Percentiles rank a stretch among this genome's conserved stretches.
Evolutionary conservation across 2,329 filamentous ascomycete species (phyloP).

Genomic region (Claviceps pusilla): DNA sequence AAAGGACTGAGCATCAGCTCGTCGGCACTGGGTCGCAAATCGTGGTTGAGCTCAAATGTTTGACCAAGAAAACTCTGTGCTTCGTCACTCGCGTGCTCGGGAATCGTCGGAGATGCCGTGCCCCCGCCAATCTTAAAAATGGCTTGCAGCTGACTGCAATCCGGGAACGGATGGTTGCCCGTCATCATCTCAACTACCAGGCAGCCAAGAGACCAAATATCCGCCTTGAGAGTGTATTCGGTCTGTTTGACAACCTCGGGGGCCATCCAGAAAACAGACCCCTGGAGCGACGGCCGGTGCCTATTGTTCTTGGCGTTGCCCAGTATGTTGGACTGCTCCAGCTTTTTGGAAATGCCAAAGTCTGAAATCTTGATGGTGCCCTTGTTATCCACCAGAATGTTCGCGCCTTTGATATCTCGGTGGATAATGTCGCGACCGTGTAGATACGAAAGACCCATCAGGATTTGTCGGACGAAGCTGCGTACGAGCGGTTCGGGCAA

Average conservation of each 20-base stretch:
- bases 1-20: slow-evolving; percentile 77
- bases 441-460: slow-evolving; percentile 82
- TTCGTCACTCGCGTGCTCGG: slow-evolving; percentile 71
- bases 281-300: slow-evolving; percentile 69
- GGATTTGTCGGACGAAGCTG: slow-evolving; percentile 92
- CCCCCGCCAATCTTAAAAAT: slow-evolving; percentile 96
- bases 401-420: slow-evolving; percentile 96
- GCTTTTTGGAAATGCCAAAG: slow-evolving; percentile 96
- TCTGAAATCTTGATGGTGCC: slow-evolving; percentile 98
- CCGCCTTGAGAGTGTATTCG: slow-evolving; percentile 92
- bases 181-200: slow-evolving; percentile 99
- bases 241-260: slow-evolving; percentile 97
- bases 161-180: slow-evolving; percentile 86
- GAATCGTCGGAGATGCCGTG: slow-evolving; percentile 75
- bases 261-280: slow-evolving; percentile 99
- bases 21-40: slow-evolving; percentile 79
- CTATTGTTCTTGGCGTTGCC: slow-evolving; percentile 52
- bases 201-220: slow-evolving; percentile 96
- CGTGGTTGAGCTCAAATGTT: slow-evolving; percentile 93
- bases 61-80: slow-evolving; percentile 68
- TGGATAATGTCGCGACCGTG: slow-evolving; percentile 95
- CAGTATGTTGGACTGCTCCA: slow-evolving; percentile 79
- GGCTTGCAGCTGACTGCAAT: slow-evolving; percentile 90
- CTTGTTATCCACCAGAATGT: slow-evolving; percentile 97
- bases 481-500: slow-evolving; percentile 84